Conservation (phyloP, 495 filamentous ascomycete genomes). For the Trypethelium eluteriae region DNA sequence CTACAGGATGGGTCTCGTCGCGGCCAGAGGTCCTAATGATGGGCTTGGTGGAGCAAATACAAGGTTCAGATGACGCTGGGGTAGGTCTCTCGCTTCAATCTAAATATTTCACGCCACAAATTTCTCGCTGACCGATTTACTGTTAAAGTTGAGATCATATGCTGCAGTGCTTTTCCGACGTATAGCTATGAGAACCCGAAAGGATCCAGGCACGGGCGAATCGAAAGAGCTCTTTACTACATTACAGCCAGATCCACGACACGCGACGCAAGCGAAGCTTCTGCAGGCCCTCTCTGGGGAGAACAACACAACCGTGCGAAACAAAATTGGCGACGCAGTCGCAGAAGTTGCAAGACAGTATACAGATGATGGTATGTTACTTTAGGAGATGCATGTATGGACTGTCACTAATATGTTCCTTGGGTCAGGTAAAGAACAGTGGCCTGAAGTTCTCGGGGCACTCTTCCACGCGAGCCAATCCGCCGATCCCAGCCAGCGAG, state of each 20-base stretch:
- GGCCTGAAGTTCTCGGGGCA: conserved; percentile 80
- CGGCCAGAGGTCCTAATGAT: conserved; percentile 82
- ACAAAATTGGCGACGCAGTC: conserved; percentile 93
- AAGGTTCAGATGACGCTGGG: conserved; percentile 56
- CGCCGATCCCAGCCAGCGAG: conserved; percentile 68
- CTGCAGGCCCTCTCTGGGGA: conserved; percentile 68
- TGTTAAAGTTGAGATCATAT: conserved; percentile 67
- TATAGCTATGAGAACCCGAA: conserved; percentile 79
- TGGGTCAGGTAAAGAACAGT: conserved; percentile 58
- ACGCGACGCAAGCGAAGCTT: conserved; percentile 72
- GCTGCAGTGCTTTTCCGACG: conserved; percentile 90
- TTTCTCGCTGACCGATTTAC: conserved; percentile 11
- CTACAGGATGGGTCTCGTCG: conserved; percentile 74
- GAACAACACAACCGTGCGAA: conserved; percentile 61
- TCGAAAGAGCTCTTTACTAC: conserved; percentile 76
- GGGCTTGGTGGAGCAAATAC: conserved; percentile 88
- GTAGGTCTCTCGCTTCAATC: conserved; percentile 44
- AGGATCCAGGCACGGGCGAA: conserved; percentile 60
- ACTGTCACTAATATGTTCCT: conserved; percentile 13
- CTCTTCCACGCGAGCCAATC: conserved; percentile 86
- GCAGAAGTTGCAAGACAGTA: conserved; percentile 94
- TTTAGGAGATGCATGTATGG: background rate
- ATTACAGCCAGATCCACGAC: conserved; percentile 58
- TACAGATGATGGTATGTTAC: conserved; percentile 65
- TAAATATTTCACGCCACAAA: background rate